phyloP scores from a whole-genome alignment of 768 basidiomycete species.

The Galerina marginata region DNA sequence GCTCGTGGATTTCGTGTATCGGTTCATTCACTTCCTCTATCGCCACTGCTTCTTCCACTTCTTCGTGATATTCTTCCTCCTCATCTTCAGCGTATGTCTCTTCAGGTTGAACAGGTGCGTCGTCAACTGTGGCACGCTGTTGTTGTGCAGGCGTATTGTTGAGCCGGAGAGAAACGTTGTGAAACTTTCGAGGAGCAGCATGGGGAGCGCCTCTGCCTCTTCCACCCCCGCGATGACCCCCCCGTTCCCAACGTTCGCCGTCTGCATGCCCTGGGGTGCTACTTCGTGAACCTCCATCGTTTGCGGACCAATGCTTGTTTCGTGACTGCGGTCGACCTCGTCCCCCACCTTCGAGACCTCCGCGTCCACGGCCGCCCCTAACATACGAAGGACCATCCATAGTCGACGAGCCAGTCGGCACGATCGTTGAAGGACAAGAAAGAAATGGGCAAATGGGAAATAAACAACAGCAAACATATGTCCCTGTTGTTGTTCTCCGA shows the following conservation, averaged over 20 bases:
- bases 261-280: conserved; percentile 47
- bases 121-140: conserved; percentile 33
- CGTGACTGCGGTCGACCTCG: conserved; percentile 43
- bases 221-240: conserved; percentile 57
- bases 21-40: conserved; percentile 24
- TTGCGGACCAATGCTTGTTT: conserved; percentile 69
- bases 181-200: conserved; percentile 43
- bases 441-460: conserved; percentile 12
- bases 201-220: conserved; percentile 42
- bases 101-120: conserved; percentile 17
- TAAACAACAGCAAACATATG: conserved; percentile 20
- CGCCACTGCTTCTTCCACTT: conserved; percentile 32
- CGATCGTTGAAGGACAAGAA: conserved; percentile 9
- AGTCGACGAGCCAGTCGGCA: conserved; percentile 13
- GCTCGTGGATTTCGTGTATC: conserved; percentile 46
- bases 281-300: conserved; percentile 42
- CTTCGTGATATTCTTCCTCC: conserved; percentile 35
- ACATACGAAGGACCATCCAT: conserved; percentile 30
- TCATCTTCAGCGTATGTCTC: conserved; percentile 37
- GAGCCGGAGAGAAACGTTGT: conserved; percentile 46
- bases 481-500: neutral
- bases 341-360: conserved; percentile 25
- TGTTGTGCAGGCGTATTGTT: conserved; percentile 26
- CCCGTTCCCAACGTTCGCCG: conserved; percentile 66
- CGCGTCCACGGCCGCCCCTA: conserved; percentile 31